Conservation (phyloP, 805 yeast species). For the Zygoascus flipseniorum region DNA sequence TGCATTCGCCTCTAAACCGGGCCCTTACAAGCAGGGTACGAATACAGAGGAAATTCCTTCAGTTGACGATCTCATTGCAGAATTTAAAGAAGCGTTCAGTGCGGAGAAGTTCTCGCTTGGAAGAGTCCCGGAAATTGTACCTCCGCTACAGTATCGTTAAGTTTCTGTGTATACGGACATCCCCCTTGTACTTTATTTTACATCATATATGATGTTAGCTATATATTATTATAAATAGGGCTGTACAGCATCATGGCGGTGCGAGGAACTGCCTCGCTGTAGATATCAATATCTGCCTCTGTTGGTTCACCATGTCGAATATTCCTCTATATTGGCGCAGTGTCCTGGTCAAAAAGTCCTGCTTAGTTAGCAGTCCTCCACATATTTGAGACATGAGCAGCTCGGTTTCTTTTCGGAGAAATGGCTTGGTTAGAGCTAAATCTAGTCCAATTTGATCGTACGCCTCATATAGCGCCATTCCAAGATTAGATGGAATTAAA, state of each 20-base stretch:
- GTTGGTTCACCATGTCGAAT: slow-evolving; percentile 39
- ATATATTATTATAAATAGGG: background rate
- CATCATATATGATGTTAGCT: background rate
- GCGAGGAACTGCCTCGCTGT: slow-evolving; percentile 24
- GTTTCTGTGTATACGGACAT: background rate
- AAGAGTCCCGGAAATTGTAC: slow-evolving; percentile 25
- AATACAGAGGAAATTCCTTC: slow-evolving; percentile 25
- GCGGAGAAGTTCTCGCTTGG: slow-evolving; percentile 24
- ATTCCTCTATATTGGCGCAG: slow-evolving; percentile 54
- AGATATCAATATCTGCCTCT: slow-evolving; percentile 31
- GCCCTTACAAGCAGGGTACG: slow-evolving; percentile 28
- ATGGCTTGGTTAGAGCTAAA: slow-evolving; percentile 78
- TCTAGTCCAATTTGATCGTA: slow-evolving; percentile 74
- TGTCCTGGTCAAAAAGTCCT: slow-evolving; percentile 47
- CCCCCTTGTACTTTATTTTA: background rate
- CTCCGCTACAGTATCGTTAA: slow-evolving; percentile 24
- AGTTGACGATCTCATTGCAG: slow-evolving; percentile 36
- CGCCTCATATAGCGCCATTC: slow-evolving; percentile 81
- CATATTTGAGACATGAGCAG: slow-evolving; percentile 56
- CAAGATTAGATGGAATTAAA: slow-evolving; percentile 73
- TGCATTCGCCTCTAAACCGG: slow-evolving; percentile 8
- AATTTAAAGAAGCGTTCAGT: slow-evolving; percentile 39
- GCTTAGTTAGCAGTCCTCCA: slow-evolving; percentile 47
- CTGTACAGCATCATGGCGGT: background rate
- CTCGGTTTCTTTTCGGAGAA: slow-evolving; percentile 71